These are phyloP conservation scores for Fomitopsis schrenkii DNA, from an alignment of 1,284 basidiomycete genomes.

Conservation along the genomic window DNA sequence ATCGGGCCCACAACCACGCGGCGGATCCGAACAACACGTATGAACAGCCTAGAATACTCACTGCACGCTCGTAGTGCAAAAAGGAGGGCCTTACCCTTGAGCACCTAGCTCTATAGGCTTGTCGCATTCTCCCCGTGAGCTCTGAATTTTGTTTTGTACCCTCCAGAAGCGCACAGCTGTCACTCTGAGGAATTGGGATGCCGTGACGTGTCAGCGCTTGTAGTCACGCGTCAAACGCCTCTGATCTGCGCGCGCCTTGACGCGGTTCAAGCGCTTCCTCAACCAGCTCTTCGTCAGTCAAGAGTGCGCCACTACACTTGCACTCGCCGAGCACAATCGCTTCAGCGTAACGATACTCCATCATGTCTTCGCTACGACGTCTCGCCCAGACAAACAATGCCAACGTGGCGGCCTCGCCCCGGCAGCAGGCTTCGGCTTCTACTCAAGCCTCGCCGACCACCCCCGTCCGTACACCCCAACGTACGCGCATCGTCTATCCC, in stretches of 20 bases:
- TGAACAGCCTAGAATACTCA: no score
- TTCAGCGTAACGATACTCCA: background rate
- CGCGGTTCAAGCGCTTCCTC: background rate
- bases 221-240: background rate
- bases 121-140: no score
- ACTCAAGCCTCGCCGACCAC: slow-evolving; percentile 15
- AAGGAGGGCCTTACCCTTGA: no score
- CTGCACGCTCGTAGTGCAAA: no score
- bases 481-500: slow-evolving; percentile 25
- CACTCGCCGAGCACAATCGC: background rate
- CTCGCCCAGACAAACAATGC: slow-evolving; percentile 30
- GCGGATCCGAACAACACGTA: no score
- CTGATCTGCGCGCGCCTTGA: background rate
- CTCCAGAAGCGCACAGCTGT: no score
- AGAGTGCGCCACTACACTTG: background rate
- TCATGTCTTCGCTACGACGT: slow-evolving; percentile 22
- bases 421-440: background rate
- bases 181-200: background rate
- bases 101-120: no score
- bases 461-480: slow-evolving; percentile 24
- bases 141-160: no score
- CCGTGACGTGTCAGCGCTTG: background rate
- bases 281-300: background rate
- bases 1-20: background rate
- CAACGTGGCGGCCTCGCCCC: slow-evolving; percentile 17